Conservation (phyloP, 2,329 filamentous ascomycete genomes). For the Epicoccum sorghinum region DNA sequence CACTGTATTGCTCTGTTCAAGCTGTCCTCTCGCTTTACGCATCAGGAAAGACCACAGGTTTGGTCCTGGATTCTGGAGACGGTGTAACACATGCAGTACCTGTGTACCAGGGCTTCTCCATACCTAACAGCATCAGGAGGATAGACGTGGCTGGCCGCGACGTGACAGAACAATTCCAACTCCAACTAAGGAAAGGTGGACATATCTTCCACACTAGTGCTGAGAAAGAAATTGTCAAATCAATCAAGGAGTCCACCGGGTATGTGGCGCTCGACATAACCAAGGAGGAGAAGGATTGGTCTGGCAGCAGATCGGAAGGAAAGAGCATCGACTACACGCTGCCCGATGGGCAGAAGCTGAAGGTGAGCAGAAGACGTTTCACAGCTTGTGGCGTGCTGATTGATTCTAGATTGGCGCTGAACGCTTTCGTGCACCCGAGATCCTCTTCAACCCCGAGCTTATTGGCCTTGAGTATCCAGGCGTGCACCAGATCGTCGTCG, state of each 20-base stretch:
- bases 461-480: conserved; percentile 97
- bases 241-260: conserved; percentile 93
- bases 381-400: conserved; percentile 27
- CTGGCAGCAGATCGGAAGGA: conserved; percentile 73
- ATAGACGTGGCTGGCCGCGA: conserved; percentile 97
- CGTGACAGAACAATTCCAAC: conserved; percentile 94
- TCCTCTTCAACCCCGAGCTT: conserved; percentile 95
- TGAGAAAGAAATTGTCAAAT: conserved; percentile 97
- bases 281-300: conserved; percentile 97
- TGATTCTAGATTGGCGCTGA: conserved; percentile 78
- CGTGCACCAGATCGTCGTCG: conserved; percentile 96
- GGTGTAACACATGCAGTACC: conserved; percentile 97
- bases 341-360: conserved; percentile 91
- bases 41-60: conserved; percentile 92
- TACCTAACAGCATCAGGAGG: conserved; percentile 90
- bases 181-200: conserved; percentile 86
- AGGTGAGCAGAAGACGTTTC: conserved; percentile 59
- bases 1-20: conserved; percentile 95
- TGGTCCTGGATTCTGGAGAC: conserved; percentile 93
- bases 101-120: conserved; percentile 96
- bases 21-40: conserved; percentile 95
- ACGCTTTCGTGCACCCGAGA: conserved; percentile 93
- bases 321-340: conserved; percentile 87
- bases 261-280: conserved; percentile 91
- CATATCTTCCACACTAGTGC: conserved; percentile 97